phyloP scores from a whole-genome alignment of 2,329 filamentous ascomycete genomes.

The Fusarium illudens region DNA sequence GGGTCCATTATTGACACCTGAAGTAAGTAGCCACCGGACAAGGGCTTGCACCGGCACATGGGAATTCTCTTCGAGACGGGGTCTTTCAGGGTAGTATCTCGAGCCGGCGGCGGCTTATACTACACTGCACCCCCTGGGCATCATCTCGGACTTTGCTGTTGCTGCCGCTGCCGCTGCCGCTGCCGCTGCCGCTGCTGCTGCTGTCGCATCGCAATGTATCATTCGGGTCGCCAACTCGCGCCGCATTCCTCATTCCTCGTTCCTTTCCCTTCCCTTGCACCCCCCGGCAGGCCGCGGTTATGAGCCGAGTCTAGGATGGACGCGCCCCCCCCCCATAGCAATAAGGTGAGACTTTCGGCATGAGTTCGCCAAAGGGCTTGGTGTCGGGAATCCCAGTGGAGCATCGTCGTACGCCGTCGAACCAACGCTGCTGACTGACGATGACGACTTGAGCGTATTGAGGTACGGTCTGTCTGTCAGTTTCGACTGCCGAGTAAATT shows the following conservation, averaged over 20 bases:
- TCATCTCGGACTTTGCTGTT: too few species aligned
- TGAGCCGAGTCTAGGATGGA: neutral
- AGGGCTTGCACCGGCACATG: too few species aligned
- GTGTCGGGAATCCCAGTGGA: neutral
- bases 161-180: too few species aligned
- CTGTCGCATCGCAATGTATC: neutral
- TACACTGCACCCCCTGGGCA: too few species aligned
- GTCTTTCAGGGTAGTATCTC: too few species aligned
- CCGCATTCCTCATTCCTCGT: neutral
- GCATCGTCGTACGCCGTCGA: conserved; percentile 1
- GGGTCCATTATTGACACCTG: too few species aligned
- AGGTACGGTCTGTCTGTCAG: neutral
- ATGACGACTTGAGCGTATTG: neutral
- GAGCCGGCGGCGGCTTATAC: too few species aligned
- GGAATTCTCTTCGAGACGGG: too few species aligned
- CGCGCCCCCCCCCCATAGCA: neutral
- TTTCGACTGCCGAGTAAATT: neutral
- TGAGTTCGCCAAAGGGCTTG: neutral
- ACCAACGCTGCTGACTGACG: neutral
- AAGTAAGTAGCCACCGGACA: too few species aligned
- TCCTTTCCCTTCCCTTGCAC: too few species aligned
- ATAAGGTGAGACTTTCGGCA: neutral
- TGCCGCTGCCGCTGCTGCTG: too few species aligned
- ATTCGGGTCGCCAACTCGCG: neutral
- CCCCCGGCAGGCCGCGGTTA: neutral